Evolutionary conservation across 2,329 filamentous ascomycete genomes (phyloP).

Genomic region (Xylariaceae sp.): DNA sequence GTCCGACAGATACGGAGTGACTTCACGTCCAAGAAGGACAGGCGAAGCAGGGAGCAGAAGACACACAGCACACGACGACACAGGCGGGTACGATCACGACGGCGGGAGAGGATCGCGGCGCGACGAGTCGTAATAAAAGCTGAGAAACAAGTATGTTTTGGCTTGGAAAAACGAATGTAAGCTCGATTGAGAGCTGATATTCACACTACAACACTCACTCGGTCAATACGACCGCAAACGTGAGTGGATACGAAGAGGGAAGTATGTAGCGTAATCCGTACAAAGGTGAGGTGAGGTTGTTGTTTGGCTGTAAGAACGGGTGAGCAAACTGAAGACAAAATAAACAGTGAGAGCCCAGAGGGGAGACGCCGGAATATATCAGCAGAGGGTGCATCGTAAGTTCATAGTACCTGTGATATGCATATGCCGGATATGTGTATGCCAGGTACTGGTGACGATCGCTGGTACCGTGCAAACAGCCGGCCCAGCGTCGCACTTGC

Average conservation of each 20-base stretch:
- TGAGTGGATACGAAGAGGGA: neutral
- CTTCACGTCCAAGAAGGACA: neutral
- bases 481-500: neutral
- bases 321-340: neutral
- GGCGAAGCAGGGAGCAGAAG: neutral
- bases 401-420: neutral
- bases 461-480: neutral
- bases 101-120: neutral
- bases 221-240: neutral
- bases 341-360: neutral
- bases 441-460: neutral
- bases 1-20: conserved; percentile 1
- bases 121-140: neutral
- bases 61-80: neutral
- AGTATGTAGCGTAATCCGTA: too few species aligned
- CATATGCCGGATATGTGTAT: neutral
- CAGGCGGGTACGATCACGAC: neutral
- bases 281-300: neutral
- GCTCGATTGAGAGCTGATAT: neutral
- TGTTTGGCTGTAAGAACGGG: neutral
- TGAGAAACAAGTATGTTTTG: neutral
- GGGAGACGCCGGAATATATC: neutral
- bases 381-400: neutral
- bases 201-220: neutral
- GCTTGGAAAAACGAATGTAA: neutral